Percentiles rank a stretch among this genome's conserved stretches.
Evolutionary conservation across 2,329 filamentous ascomycete species (phyloP).

Genomic region (Aspergillus uvarum): DNA sequence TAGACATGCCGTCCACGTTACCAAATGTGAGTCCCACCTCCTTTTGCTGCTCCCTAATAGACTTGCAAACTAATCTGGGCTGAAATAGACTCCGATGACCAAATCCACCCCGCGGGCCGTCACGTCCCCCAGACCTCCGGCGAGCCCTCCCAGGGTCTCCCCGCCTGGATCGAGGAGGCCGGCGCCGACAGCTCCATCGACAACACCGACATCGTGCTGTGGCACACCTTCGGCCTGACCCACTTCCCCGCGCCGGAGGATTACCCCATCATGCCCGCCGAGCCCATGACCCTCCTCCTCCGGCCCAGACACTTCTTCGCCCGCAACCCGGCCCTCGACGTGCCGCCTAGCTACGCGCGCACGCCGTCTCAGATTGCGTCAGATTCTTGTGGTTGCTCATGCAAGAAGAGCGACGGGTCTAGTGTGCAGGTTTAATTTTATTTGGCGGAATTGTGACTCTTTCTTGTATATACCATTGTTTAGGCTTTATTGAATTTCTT

Average conservation of each 20-base stretch:
- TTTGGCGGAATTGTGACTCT: neutral
- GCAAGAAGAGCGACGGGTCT: conserved; percentile 40
- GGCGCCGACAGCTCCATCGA: conserved; percentile 68
- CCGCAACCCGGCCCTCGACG: conserved; percentile 75
- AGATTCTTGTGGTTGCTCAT: conserved; percentile 34
- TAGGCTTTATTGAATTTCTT: neutral
- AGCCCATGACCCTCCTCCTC: conserved; percentile 78
- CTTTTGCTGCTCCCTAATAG: neutral
- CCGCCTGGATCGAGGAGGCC: conserved; percentile 67
- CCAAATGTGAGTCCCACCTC: conserved; percentile 66
- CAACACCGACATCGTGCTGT: conserved; percentile 83
- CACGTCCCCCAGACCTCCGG: conserved; percentile 88
- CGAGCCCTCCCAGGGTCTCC: conserved; percentile 70
- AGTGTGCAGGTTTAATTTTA: conserved; percentile 38
- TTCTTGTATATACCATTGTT: neutral
- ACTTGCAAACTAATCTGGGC: conserved; percentile 14
- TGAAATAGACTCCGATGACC: conserved; percentile 67
- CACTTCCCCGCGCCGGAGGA: conserved; percentile 90
- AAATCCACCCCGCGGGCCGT: conserved; percentile 80
- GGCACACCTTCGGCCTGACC: conserved; percentile 90
- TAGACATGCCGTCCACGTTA: conserved; percentile 82
- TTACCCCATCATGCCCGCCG: conserved; percentile 86
- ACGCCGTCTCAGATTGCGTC: conserved; percentile 68
- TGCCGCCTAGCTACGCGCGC: conserved; percentile 71
- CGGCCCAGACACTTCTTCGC: conserved; percentile 80